Evolutionary conservation across 1,139 yeast species (phyloP).

Genomic region (Magnusiomyces sp.): DNA sequence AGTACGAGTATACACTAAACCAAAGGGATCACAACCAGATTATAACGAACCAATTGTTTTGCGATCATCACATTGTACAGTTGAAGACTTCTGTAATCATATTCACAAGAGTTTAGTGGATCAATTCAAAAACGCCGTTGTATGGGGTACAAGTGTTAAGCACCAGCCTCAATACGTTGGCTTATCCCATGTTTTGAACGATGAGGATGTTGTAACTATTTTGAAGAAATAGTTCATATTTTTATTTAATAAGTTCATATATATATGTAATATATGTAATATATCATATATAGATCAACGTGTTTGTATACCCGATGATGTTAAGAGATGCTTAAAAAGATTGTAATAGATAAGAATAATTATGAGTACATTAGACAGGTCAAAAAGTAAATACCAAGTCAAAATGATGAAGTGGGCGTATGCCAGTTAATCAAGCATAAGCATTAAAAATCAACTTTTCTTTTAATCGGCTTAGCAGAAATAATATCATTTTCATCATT

Average conservation of each 20-base stretch:
- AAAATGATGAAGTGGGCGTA: no score
- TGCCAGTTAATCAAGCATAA: no score
- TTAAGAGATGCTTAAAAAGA: slow-evolving; percentile 2
- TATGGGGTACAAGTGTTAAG: slow-evolving; percentile 85
- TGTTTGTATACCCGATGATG: neutral
- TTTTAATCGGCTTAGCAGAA: no score
- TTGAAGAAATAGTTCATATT: slow-evolving; percentile 49
- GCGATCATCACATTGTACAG: slow-evolving; percentile 70
- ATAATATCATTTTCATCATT: no score
- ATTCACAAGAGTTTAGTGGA: slow-evolving; percentile 91
- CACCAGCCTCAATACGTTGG: slow-evolving; percentile 99
- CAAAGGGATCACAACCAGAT: slow-evolving; percentile 91
- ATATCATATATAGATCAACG: neutral
- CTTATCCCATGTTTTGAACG: slow-evolving; percentile 68
- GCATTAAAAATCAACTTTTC: no score
- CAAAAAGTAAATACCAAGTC: no score
- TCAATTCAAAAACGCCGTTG: slow-evolving; percentile 87
- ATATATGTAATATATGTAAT: no score
- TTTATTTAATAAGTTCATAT: no score
- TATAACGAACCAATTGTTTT: slow-evolving; percentile 90
- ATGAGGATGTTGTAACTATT: slow-evolving; percentile 95
- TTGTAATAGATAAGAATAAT: slow-evolving; percentile 6
- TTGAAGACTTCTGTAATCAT: slow-evolving; percentile 93
- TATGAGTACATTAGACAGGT: slow-evolving; percentile 17
- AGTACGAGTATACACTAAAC: slow-evolving; percentile 94